A percentile compares a stretch with the other conserved stretches of the same genome.
Evolutionary conservation across 2,329 filamentous ascomycete genomes (phyloP).

Genomic region (Phyllosticta citriasiana): DNA sequence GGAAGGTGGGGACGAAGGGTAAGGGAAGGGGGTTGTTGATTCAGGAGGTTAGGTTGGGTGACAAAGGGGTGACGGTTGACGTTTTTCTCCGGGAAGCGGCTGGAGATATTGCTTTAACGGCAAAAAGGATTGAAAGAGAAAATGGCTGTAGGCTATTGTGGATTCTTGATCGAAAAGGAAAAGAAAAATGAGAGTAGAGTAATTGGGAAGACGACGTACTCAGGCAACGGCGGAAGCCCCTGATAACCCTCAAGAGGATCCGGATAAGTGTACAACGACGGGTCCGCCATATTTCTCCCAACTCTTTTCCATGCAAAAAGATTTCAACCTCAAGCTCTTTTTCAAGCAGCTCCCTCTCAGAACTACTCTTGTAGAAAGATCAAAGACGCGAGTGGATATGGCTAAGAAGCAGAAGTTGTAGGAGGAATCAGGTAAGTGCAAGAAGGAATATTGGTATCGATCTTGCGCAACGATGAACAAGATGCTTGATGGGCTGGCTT

Average conservation of each 20-base stretch:
- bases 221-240: conserved; percentile 44
- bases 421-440: too few species aligned
- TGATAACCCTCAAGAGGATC: conserved; percentile 52
- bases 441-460: too few species aligned
- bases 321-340: not conserved
- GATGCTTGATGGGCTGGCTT: too few species aligned
- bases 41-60: too few species aligned
- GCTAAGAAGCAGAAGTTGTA: too few species aligned
- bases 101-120: too few species aligned
- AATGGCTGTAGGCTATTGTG: too few species aligned
- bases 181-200: not conserved
- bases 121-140: not conserved
- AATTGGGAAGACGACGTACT: conserved; percentile 17
- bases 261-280: conserved; percentile 39
- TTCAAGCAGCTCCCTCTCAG: not conserved
- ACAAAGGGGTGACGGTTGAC: too few species aligned
- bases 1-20: not conserved
- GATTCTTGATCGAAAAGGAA: not conserved
- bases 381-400: too few species aligned
- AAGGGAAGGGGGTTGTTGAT: not conserved
- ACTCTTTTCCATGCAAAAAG: not conserved
- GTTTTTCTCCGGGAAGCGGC: too few species aligned
- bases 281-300: conserved; percentile 27
- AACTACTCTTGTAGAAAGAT: too few species aligned
- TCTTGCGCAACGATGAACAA: too few species aligned